Percentiles rank a stretch among this genome's conserved stretches.
Evolutionary conservation across 2,329 filamentous ascomycete genomes (phyloP).

Genomic region (Neophaeococcomyces aloes): DNA sequence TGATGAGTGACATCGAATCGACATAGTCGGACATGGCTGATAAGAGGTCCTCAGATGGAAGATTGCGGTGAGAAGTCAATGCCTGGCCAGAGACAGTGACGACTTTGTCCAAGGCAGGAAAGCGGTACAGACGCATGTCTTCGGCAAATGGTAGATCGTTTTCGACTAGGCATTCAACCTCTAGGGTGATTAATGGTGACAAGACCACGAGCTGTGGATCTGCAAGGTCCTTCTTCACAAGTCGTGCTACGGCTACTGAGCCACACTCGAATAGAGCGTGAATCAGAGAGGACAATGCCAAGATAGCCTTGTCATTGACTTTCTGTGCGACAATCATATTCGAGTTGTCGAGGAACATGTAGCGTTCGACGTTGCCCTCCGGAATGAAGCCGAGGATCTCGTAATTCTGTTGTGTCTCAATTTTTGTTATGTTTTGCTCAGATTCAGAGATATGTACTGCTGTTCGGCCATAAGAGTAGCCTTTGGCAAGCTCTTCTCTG

Average conservation of each 20-base stretch:
- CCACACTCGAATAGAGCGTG: conserved; percentile 78
- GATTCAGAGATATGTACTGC: conserved; percentile 80
- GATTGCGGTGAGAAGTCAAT: conserved; percentile 69
- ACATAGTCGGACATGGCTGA: conserved; percentile 85
- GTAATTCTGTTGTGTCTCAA: conserved; percentile 65
- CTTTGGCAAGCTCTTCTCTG: conserved; percentile 76
- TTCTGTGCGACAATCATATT: conserved; percentile 68
- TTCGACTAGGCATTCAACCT: conserved; percentile 79
- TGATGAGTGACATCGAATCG: conserved; percentile 73
- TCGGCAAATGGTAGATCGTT: conserved; percentile 86
- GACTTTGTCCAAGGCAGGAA: conserved; percentile 79
- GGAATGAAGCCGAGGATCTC: conserved; percentile 81
- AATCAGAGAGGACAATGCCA: conserved; percentile 81
- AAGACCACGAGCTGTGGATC: conserved; percentile 68
- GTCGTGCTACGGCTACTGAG: conserved; percentile 72
- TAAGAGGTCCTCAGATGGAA: conserved; percentile 64
- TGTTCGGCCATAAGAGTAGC: conserved; percentile 86
- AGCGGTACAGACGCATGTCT: conserved; percentile 80
- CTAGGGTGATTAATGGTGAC: conserved; percentile 65
- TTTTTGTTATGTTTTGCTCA: conserved; percentile 77
- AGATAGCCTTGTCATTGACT: conserved; percentile 66
- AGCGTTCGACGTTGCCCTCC: conserved; percentile 62
- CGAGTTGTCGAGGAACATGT: conserved; percentile 72
- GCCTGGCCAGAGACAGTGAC: conserved; percentile 75
- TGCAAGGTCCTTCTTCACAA: conserved; percentile 75